Evolutionary conservation across 139 green algal genomes (phyloP), one percentile per base, ranked within the genome.

Genomic region (Astrephomene gubernaculifera): DNA sequence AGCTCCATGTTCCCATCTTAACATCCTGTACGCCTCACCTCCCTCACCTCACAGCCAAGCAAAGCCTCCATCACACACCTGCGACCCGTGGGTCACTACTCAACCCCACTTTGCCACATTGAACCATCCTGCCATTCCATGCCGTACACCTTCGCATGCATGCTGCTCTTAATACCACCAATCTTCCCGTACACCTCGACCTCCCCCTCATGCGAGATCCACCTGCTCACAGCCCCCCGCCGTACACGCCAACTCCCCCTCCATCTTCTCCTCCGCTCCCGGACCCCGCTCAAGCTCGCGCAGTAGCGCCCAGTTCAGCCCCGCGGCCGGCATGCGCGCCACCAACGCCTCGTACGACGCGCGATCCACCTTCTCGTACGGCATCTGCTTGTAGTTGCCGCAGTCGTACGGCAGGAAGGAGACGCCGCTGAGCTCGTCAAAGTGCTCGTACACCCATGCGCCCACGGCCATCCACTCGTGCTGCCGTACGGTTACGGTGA

Each of bases 391-490:
- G 88, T 91, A 91, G 31, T 33, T 83, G 53, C 84, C 84, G 61
- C 79, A 88, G 84, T 89, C 73, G 68, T 90, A 91, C 33, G 88
- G 88, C 88, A 91, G 84, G 84, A 91, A 91, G 19, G 76, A 87
- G 53, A 91, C 88, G 38, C 87, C 87, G 39, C 75, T 83, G 12
- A 91, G 71, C 64, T 91, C 88, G 39, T 89, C 88, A 52, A 91
- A 91, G 85, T 91, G 88, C 22, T 39, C 39, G 88, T 90, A 91
- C n/a, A 91, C 88, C 88, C 88, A 91, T n/a, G 86, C 88, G 0
- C 88, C 88, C 63, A 91, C 84, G 9, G 86, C 71, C 84, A 87
- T 81, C 88, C 88, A 91, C 84, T 91, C 88, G 7, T 89, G 29
- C 84, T 91, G 84, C 25, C 84, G 72, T 22, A 91, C 88, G 1